Evolutionary conservation across 805 yeast species (phyloP).

Genomic region (Candida namnaoensis): DNA sequence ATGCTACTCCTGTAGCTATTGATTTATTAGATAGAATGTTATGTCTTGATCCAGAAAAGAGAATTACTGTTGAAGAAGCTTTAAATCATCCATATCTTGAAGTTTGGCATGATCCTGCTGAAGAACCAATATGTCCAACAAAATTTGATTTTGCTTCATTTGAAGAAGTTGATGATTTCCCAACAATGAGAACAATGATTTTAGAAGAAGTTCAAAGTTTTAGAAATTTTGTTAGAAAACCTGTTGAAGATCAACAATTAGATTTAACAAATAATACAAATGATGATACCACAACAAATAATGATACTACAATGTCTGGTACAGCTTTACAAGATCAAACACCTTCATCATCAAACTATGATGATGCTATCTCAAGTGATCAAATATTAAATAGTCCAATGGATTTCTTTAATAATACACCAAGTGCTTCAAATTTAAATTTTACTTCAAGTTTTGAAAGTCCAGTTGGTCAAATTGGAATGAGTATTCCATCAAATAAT

Average conservation of each 20-base stretch:
- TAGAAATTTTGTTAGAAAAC: slow-evolving; percentile 74
- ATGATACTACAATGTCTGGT: too few species aligned
- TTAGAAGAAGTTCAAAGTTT: slow-evolving; percentile 72
- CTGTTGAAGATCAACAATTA: slow-evolving; percentile 46
- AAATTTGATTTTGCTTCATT: slow-evolving; percentile 77
- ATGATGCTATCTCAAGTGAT: slow-evolving; percentile 22
- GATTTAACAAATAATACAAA: slow-evolving; percentile 18
- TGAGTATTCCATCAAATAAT: slow-evolving; percentile 34
- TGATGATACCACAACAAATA: too few species aligned
- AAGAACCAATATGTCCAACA: slow-evolving; percentile 76
- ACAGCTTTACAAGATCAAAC: neutral
- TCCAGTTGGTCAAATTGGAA: slow-evolving; percentile 26
- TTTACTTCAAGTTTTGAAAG: slow-evolving; percentile 15
- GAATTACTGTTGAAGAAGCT: slow-evolving; percentile 87
- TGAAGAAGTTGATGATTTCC: slow-evolving; percentile 77
- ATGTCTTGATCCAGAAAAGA: slow-evolving; percentile 75
- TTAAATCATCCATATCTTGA: slow-evolving; percentile 80
- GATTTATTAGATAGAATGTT: slow-evolving; percentile 74
- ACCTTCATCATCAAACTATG: slow-evolving; percentile 6
- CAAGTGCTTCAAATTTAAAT: slow-evolving; percentile 5
- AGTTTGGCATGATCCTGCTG: slow-evolving; percentile 89
- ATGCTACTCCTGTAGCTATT: slow-evolving; percentile 80
- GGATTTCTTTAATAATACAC: slow-evolving; percentile 3
- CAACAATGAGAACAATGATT: slow-evolving; percentile 66
- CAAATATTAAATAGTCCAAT: slow-evolving; percentile 9